These are phyloP conservation scores for Dictyostelium firmibasis DNA, from an alignment of 78 protist genomes.

Conservation along the genomic window DNA sequence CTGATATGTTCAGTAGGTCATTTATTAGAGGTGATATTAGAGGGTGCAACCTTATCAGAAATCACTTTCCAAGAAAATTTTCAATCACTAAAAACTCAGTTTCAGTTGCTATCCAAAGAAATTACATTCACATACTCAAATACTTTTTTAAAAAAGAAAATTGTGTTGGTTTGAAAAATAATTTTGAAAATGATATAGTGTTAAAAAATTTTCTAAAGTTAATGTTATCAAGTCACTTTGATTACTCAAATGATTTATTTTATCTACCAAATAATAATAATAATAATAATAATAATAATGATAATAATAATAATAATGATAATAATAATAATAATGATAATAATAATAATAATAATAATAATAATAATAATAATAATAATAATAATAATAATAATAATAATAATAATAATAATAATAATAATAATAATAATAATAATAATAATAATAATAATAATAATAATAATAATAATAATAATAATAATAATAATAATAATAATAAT, in stretches of 20 bases:
- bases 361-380: too few relatives aligned
- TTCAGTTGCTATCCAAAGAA: neutral
- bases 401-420: too few relatives aligned
- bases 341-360: too few relatives aligned
- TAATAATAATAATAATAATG: too few relatives aligned
- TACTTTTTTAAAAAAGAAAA: neutral
- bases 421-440: too few relatives aligned
- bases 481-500: too few relatives aligned
- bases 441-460: too few relatives aligned
- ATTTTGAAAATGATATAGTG: neutral
- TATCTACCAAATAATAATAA: too few relatives aligned
- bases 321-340: too few relatives aligned
- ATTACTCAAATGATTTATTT: neutral
- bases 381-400: too few relatives aligned
- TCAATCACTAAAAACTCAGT: neutral
- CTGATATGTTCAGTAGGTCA: neutral
- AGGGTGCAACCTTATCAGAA: neutral
- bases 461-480: too few relatives aligned
- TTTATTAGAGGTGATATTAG: neutral
- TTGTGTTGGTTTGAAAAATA: neutral
- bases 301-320: too few relatives aligned
- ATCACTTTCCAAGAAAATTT: neutral
- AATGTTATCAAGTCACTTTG: neutral
- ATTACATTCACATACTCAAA: neutral
- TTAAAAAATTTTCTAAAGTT: neutral